Evolutionary conservation across 441 rosid genomes (phyloP).

Genomic region (Croton laevigatus): DNA sequence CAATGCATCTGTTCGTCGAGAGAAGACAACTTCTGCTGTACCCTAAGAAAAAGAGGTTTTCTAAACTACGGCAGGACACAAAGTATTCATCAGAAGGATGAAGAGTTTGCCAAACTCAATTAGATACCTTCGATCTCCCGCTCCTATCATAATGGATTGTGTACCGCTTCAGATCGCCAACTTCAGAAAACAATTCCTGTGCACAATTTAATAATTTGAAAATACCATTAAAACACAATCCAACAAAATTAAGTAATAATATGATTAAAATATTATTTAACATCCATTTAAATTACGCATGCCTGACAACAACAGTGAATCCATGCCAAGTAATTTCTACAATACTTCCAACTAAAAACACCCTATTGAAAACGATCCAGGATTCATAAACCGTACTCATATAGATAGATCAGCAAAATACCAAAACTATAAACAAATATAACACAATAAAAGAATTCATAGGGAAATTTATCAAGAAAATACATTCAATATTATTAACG

Average conservation of each 20-base stretch:
- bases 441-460: background rate
- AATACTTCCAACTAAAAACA: background rate
- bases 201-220: slow-evolving; percentile 13
- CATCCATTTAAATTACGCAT: no score
- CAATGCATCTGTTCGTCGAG: slow-evolving; percentile 67
- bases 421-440: background rate
- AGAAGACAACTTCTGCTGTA: slow-evolving; percentile 82
- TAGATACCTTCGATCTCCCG: slow-evolving; percentile 91
- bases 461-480: no score
- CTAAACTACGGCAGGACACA: slow-evolving; percentile 42
- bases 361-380: background rate
- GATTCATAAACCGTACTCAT: background rate
- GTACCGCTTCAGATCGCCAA: slow-evolving; percentile 82
- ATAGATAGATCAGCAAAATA: background rate
- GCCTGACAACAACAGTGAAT: background rate
- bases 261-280: no score
- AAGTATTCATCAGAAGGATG: slow-evolving; percentile 43
- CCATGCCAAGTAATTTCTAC: background rate
- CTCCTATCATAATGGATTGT: slow-evolving; percentile 80
- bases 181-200: slow-evolving; percentile 89
- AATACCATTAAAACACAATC: no score
- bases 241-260: no score
- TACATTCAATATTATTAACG: background rate
- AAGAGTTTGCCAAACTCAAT: slow-evolving; percentile 38
- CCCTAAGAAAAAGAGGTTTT: slow-evolving; percentile 61